Evolutionary conservation across 345 rosid species (phyloP).

Genomic region (Brassica juncea): DNA sequence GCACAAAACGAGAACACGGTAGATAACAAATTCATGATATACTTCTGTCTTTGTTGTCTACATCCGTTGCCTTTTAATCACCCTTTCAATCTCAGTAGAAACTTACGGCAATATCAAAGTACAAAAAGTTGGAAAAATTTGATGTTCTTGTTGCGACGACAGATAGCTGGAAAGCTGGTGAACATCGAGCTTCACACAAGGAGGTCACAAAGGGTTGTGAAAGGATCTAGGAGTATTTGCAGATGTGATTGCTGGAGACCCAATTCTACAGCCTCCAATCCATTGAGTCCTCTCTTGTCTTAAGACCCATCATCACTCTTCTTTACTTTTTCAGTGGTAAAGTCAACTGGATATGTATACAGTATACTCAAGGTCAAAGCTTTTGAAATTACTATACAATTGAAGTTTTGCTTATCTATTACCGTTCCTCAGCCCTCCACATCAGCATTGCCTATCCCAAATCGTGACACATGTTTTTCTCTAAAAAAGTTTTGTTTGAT

Average conservation of each 20-base stretch:
- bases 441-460: too few relatives aligned
- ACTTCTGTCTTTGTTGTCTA: neutral
- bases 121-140: neutral
- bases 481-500: too few relatives aligned
- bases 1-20: neutral
- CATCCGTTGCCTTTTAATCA: neutral
- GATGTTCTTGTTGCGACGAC: slow-evolving; percentile 29
- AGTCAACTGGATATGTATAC: neutral
- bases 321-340: neutral
- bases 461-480: too few relatives aligned
- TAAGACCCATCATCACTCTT: neutral
- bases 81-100: neutral
- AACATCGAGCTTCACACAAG: slow-evolving; percentile 81
- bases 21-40: neutral
- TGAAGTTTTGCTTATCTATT: neutral
- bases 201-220: slow-evolving; percentile 71
- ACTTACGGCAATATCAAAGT: neutral
- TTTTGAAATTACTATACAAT: neutral
- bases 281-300: slow-evolving; percentile 28
- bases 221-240: slow-evolving; percentile 76
- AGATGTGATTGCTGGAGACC: slow-evolving; percentile 72
- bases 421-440: too few relatives aligned
- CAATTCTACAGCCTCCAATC: slow-evolving; percentile 46
- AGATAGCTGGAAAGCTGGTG: slow-evolving; percentile 86
- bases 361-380: neutral